Evolutionary conservation across 2,329 filamentous ascomycete species (phyloP).

Genomic region (Lasiodiplodia citricola): DNA sequence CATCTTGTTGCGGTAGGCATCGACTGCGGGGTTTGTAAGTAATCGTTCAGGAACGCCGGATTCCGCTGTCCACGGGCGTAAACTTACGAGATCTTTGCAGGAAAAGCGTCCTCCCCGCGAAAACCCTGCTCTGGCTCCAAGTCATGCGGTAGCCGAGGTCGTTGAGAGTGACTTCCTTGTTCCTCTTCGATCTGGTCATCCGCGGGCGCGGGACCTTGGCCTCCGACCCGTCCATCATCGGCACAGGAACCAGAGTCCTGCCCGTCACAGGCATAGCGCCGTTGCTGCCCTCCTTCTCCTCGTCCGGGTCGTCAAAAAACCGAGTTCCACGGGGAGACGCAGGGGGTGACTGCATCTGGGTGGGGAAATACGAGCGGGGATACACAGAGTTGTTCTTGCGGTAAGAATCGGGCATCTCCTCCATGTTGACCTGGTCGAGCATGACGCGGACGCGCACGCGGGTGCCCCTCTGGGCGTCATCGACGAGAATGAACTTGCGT

Average conservation of each 20-base stretch:
- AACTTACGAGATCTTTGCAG: constrained; percentile 90
- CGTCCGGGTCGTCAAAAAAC: constrained; percentile 69
- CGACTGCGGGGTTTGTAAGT: constrained; percentile 63
- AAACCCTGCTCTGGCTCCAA: constrained; percentile 93
- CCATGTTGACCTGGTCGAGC: constrained; percentile 90
- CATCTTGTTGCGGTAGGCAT: constrained; percentile 93
- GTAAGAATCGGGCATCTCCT: constrained; percentile 95
- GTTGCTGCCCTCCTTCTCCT: constrained; percentile 59
- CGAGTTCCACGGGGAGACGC: constrained; percentile 75
- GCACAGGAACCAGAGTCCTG: constrained; percentile 54
- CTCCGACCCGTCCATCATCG: constrained; percentile 69
- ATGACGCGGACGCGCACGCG: constrained; percentile 88
- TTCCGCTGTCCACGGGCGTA: neutral
- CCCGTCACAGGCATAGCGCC: constrained; percentile 47
- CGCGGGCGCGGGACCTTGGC: constrained; percentile 76
- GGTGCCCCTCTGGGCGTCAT: constrained; percentile 81
- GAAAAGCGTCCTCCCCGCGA: constrained; percentile 84
- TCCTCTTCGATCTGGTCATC: constrained; percentile 70
- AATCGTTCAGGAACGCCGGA: constrained; percentile 20
- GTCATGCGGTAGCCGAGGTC: constrained; percentile 94
- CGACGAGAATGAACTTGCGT: constrained; percentile 95
- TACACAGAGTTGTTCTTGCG: constrained; percentile 88
- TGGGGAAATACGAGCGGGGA: constrained; percentile 87
- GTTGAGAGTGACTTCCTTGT: constrained; percentile 88
- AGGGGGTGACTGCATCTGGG: constrained; percentile 88